Conservation (phyloP, 352 stramenopile species). For the Peronospora belbahrii region DNA sequence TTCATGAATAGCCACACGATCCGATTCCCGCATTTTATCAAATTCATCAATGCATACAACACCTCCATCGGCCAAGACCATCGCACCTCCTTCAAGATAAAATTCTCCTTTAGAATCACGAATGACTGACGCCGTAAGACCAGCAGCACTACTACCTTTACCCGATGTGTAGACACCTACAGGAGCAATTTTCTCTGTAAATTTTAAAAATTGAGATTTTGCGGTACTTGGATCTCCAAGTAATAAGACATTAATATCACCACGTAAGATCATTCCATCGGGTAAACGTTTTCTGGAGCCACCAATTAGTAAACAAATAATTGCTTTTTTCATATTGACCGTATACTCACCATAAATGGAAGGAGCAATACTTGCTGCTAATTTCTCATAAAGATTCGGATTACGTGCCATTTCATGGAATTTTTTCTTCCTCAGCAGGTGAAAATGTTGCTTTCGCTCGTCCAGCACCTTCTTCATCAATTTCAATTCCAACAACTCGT, state of each 20-base stretch:
- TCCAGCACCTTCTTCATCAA: conserved; percentile 88
- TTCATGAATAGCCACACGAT: conserved; percentile 98
- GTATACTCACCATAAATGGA: conserved; percentile 96
- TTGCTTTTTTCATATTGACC: conserved; percentile 95
- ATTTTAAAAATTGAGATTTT: conserved; percentile 99
- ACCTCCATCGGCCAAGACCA: conserved; percentile 97
- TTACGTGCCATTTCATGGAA: conserved; percentile 90
- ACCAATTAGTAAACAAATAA: conserved; percentile 92
- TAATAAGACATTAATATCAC: conserved; percentile 98
- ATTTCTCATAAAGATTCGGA: conserved; percentile 90
- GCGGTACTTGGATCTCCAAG: conserved; percentile 96
- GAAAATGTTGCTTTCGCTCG: conserved; percentile 91
- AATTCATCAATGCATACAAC: conserved; percentile 99
- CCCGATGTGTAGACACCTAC: conserved; percentile 98
- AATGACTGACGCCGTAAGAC: conserved; percentile 96
- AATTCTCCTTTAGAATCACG: conserved; percentile 95
- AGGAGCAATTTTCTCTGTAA: conserved; percentile 92
- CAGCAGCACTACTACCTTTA: conserved; percentile 95
- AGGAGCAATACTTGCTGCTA: conserved; percentile 86
- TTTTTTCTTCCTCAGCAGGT: conserved; percentile 94
- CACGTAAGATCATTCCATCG: conserved; percentile 94
- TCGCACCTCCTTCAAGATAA: conserved; percentile 95
- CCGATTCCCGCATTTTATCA: conserved; percentile 91
- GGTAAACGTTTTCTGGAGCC: conserved; percentile 91
- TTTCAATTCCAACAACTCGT: conserved; percentile 93